phyloP scores from a whole-genome alignment of 2,329 filamentous ascomycete species.

The Curvularia verruculosa region DNA sequence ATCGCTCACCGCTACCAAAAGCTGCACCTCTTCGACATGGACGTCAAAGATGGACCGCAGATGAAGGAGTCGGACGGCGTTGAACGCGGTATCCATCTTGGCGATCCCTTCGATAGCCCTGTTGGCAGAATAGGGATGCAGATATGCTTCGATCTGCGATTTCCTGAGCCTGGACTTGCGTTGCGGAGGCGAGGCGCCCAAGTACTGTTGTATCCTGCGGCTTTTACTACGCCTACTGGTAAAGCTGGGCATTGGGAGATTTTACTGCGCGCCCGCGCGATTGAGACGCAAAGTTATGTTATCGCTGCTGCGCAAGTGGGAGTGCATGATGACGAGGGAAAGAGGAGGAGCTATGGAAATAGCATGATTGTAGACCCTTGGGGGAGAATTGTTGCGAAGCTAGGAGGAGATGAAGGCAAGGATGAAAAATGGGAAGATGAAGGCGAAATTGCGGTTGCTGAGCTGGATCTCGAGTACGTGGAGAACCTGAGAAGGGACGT shows the following conservation, averaged over 20 bases:
- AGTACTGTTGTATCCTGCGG: conserved; percentile 83
- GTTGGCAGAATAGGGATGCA: conserved; percentile 77
- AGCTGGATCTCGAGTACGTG: conserved; percentile 61
- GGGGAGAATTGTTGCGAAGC: conserved; percentile 74
- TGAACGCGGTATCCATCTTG: conserved; percentile 61
- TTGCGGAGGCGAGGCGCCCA: conserved; percentile 72
- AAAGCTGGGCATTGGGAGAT: conserved; percentile 79
- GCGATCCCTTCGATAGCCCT: conserved; percentile 72
- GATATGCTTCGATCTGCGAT: conserved; percentile 92
- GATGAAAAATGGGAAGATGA: conserved; percentile 41
- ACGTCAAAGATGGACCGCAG: conserved; percentile 62
- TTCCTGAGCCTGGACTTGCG: conserved; percentile 74
- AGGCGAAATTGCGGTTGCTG: conserved; percentile 54
- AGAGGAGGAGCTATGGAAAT: conserved; percentile 81
- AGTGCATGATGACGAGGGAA: conserved; percentile 67
- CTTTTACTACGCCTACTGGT: conserved; percentile 87
- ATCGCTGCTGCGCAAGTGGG: conserved; percentile 83
- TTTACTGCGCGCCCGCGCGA: conserved; percentile 77
- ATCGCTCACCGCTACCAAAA: conserved; percentile 79
- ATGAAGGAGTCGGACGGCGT: conserved; percentile 71
- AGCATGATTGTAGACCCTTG: conserved; percentile 87
- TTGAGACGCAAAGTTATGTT: conserved; percentile 88
- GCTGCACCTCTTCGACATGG: conserved; percentile 84
- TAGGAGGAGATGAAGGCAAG: conserved; percentile 59
- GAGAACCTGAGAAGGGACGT: conserved; percentile 62